These are phyloP conservation scores for Candida tropicalis DNA, from an alignment of 1,139 yeast species.

Conservation along the genomic window DNA sequence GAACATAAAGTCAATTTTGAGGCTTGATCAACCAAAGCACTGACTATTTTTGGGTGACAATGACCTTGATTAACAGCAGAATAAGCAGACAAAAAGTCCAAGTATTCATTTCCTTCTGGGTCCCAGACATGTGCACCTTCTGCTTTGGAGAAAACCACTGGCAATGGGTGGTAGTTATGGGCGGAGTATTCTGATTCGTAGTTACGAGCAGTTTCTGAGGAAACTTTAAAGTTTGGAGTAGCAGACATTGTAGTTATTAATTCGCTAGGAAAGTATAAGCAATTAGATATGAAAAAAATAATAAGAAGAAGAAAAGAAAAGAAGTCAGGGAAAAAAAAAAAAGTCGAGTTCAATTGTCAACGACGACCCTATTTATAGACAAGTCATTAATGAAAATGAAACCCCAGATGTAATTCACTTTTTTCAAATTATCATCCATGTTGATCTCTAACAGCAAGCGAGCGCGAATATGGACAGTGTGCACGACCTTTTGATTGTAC, in stretches of 20 bases:
- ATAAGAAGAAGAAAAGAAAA: not conserved
- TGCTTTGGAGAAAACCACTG: conserved; percentile 89
- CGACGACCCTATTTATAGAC: not conserved
- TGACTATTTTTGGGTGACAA: conserved; percentile 91
- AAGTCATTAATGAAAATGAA: not conserved
- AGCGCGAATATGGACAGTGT: not conserved
- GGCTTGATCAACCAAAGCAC: conserved; percentile 88
- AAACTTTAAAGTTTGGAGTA: conserved; percentile 40
- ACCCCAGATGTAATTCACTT: not conserved
- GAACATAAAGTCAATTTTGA: conserved; percentile 81
- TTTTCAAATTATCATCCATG: not conserved
- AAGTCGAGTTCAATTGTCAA: not conserved
- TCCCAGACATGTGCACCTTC: conserved; percentile 96
- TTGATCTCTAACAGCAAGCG: conserved; percentile 8
- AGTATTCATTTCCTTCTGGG: conserved; percentile 88
- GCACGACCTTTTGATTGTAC: not conserved
- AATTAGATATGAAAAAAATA: not conserved
- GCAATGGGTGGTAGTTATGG: conserved; percentile 95
- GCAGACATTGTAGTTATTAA: conserved; percentile 11
- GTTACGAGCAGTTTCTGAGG: conserved; percentile 66
- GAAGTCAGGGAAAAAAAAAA: not conserved
- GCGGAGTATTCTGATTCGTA: conserved; percentile 87
- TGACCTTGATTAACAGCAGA: conserved; percentile 99
- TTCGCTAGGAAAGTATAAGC: not conserved
- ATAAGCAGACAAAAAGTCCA: conserved; percentile 90